These are phyloP conservation scores for Volvox africanus DNA, from an alignment of 139 green algal species.

Conservation along the genomic window DNA sequence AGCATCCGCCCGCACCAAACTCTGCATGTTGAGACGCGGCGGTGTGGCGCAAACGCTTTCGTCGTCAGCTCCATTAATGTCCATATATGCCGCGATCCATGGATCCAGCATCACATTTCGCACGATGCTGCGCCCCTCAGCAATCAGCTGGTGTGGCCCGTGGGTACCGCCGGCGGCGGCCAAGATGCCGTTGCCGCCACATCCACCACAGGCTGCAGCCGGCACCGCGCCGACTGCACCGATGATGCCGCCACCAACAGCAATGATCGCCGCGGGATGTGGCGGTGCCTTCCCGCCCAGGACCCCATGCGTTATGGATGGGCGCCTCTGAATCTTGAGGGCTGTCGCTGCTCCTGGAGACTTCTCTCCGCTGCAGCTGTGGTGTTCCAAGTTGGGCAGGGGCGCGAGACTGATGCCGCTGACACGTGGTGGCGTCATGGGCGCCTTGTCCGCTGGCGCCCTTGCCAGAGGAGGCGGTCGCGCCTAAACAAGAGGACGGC, in stretches of 20 bases:
- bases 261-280: background rate
- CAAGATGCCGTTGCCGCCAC: background rate
- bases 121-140: slow-evolving; percentile 44
- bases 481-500: background rate
- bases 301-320: background rate
- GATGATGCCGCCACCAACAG: background rate
- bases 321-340: background rate
- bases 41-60: slow-evolving; percentile 30
- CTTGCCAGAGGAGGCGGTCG: background rate
- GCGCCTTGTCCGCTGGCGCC: background rate
- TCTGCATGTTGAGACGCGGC: background rate
- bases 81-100: background rate
- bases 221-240: no score
- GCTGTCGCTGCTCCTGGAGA: background rate
- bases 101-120: background rate
- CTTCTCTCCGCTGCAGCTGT: background rate
- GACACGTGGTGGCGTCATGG: slow-evolving; percentile 45
- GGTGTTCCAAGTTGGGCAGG: slow-evolving; percentile 12
- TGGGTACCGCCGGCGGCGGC: background rate
- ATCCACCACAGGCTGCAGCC: background rate
- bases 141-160: slow-evolving; percentile 2
- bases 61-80: slow-evolving; percentile 12
- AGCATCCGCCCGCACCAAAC: background rate
- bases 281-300: slow-evolving; percentile 21
- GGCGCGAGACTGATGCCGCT: slow-evolving; percentile 49